phyloP scores from a whole-genome alignment of 441 rosid species.

The Pelargonium australe region DNA sequence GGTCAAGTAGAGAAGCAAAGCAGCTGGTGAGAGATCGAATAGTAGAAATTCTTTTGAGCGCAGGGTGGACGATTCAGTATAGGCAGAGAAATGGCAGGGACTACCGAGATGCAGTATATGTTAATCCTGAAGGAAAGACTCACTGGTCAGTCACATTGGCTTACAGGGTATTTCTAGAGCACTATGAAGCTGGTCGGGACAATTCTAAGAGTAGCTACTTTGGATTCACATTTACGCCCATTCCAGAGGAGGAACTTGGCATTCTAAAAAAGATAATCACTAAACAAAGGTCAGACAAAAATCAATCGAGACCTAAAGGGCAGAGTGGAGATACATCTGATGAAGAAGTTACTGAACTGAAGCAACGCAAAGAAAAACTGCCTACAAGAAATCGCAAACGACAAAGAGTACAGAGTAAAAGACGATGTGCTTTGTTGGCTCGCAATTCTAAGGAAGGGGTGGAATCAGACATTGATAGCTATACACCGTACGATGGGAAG shows the following conservation, averaged over 20 bases:
- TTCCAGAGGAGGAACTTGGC: conserved; percentile 64
- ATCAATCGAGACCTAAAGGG: conserved; percentile 7
- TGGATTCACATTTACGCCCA: conserved; percentile 53
- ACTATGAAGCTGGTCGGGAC: conserved; percentile 38
- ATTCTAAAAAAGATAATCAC: conserved; percentile 40
- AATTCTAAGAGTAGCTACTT: conserved; percentile 31
- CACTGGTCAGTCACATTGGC: conserved; percentile 97
- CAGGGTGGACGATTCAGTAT: conserved; percentile 84
- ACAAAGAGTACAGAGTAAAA: conserved; percentile 46
- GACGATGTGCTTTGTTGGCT: conserved; percentile 52
- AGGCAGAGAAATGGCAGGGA: conserved; percentile 59
- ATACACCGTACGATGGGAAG: conserved; percentile 65
- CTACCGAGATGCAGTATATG: conserved; percentile 81
- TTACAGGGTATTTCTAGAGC: conserved; percentile 52
- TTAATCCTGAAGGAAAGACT: conserved; percentile 82
- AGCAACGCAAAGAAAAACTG: conserved; percentile 17
- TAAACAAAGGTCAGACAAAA: conserved; percentile 48
- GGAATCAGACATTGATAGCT: conserved; percentile 37
- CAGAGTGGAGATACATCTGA: conserved; percentile 24
- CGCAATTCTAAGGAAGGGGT: conserved; percentile 52
- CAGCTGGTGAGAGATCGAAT: conserved; percentile 63
- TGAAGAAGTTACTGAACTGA: conserved; percentile 18
- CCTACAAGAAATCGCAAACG: conserved; percentile 38
- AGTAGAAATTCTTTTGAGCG: conserved; percentile 54
- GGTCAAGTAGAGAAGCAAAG: conserved; percentile 34